A percentile compares a stretch with the other conserved stretches of the same genome.
Conservation (phyloP, 148 eudicot genomes). For the Persicaria maculosa region DNA sequence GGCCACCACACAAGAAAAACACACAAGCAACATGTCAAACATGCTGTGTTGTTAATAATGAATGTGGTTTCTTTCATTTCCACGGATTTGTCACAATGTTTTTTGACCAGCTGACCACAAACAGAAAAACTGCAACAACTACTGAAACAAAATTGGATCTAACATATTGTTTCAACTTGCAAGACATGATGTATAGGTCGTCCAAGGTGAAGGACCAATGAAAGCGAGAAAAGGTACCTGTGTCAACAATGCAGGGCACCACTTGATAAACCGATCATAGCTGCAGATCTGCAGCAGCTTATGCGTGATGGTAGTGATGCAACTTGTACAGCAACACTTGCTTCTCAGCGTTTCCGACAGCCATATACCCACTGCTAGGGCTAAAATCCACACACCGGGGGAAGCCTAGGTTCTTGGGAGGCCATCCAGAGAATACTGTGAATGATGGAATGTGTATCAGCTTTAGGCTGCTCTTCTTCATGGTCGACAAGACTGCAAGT, state of each 20-base stretch:
- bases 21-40: no score
- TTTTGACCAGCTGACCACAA: neutral
- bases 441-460: slow-evolving; percentile 78
- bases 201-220: neutral
- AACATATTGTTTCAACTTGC: neutral
- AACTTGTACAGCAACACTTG: slow-evolving; percentile 71
- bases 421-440: slow-evolving; percentile 89
- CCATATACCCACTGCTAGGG: slow-evolving; percentile 91
- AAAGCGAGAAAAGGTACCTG: neutral
- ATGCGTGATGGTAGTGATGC: slow-evolving; percentile 72
- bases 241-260: neutral
- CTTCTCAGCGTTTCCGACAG: slow-evolving; percentile 76
- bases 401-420: slow-evolving; percentile 36
- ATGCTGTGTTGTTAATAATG: no score
- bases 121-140: neutral
- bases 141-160: neutral
- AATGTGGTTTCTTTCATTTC: neutral
- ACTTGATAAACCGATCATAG: neutral
- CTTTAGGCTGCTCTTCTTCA: slow-evolving; percentile 68
- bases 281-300: neutral
- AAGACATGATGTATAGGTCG: neutral
- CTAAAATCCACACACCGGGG: slow-evolving; percentile 82
- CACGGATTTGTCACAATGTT: neutral
- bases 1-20: no score
- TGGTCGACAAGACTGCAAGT: slow-evolving; percentile 69